Conservation (phyloP, 2,329 filamentous ascomycete genomes). For the Teratosphaeria viscida region DNA sequence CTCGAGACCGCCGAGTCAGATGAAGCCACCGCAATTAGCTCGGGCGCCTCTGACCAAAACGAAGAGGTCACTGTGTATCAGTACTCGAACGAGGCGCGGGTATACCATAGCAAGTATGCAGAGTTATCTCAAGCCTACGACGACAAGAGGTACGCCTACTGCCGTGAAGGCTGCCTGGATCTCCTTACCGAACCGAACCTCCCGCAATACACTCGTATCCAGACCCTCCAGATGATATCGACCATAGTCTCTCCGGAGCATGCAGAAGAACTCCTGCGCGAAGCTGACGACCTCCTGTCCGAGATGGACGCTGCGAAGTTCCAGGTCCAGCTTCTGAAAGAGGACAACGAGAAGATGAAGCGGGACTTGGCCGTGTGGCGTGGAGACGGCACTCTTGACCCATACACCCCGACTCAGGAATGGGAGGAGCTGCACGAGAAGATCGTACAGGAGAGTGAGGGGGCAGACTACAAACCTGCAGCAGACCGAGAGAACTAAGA, state of each 20-base stretch:
- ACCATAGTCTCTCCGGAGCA: background rate
- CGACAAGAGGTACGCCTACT: background rate
- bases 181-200: background rate
- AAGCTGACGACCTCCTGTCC: background rate
- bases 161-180: background rate
- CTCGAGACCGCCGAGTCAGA: background rate
- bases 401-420: background rate
- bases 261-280: background rate
- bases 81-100: constrained; percentile 1
- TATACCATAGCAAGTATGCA: background rate
- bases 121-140: background rate
- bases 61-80: background rate
- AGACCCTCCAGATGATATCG: background rate
- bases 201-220: background rate
- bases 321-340: background rate
- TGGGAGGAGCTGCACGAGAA: background rate
- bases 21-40: background rate
- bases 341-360: constrained; percentile 1
- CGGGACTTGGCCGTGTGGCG: background rate
- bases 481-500: too few species aligned
- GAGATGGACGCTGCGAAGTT: background rate
- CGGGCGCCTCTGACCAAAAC: background rate
- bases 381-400: background rate
- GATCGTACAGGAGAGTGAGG: background rate
- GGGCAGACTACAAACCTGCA: background rate